These are phyloP conservation scores for Corylus avellana DNA, from an alignment of 306 rosid species.

Conservation along the genomic window DNA sequence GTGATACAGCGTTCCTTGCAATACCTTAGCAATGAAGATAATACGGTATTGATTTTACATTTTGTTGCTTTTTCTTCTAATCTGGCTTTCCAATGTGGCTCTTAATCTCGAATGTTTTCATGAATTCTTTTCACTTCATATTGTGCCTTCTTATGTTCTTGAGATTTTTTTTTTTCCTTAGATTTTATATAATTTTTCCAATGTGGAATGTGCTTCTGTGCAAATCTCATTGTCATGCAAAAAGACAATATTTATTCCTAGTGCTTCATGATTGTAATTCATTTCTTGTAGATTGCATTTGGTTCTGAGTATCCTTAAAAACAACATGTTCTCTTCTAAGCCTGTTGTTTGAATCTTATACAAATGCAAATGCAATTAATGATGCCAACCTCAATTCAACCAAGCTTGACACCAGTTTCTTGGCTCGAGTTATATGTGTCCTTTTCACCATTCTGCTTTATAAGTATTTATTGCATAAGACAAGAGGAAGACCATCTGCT, in stretches of 20 bases:
- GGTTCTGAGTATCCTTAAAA: background rate
- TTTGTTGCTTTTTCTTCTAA: conserved; percentile 7
- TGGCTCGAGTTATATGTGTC: background rate
- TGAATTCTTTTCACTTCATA: background rate
- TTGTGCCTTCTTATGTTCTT: background rate
- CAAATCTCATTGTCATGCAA: background rate
- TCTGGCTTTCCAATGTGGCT: background rate
- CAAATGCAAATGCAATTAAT: background rate
- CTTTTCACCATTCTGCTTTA: background rate
- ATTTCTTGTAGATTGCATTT: background rate
- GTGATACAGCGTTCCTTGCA: conserved; percentile 70
- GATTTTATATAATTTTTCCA: too few species aligned
- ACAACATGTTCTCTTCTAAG: background rate
- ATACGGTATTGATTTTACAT: conserved; percentile 41
- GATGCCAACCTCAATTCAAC: conserved; percentile 7
- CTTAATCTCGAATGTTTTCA: background rate
- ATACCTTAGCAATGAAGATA: conserved; percentile 54
- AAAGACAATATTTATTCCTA: background rate
- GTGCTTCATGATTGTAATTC: background rate
- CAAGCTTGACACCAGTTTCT: background rate
- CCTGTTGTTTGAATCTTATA: background rate
- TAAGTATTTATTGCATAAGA: background rate
- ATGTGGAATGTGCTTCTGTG: background rate
- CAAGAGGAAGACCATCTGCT: background rate
- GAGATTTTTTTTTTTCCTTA: background rate